Conservation (phyloP, 768 basidiomycete genomes). For the Kwoniella europaea region DNA sequence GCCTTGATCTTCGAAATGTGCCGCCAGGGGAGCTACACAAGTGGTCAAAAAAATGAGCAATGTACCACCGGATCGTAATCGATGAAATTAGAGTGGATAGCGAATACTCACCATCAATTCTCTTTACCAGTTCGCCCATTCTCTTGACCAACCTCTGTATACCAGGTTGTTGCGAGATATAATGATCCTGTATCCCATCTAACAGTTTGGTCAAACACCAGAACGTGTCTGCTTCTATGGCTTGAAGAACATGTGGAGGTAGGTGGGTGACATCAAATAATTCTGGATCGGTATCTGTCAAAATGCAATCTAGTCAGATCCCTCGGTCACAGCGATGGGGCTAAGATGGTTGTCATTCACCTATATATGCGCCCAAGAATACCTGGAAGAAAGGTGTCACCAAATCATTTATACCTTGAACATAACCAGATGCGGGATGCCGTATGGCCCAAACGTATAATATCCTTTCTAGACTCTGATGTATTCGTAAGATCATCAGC, state of each 20-base stretch:
- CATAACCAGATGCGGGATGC: slow-evolving; percentile 97
- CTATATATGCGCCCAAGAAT: slow-evolving; percentile 92
- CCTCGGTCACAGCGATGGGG: neutral
- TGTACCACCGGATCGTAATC: neutral
- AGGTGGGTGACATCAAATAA: slow-evolving; percentile 79
- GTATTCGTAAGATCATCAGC: neutral
- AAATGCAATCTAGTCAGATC: neutral
- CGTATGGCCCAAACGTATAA: slow-evolving; percentile 99
- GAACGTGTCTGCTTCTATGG: slow-evolving; percentile 95
- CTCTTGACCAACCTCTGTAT: slow-evolving; percentile 90
- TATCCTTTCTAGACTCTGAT: slow-evolving; percentile 87
- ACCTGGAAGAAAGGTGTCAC: slow-evolving; percentile 98
- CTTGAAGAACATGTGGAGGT: slow-evolving; percentile 72
- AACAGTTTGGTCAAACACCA: slow-evolving; percentile 96
- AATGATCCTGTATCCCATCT: slow-evolving; percentile 98
- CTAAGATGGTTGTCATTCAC: slow-evolving; percentile 60
- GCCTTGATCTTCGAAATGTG: slow-evolving; percentile 84
- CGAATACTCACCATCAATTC: slow-evolving; percentile 56
- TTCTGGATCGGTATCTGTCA: slow-evolving; percentile 85
- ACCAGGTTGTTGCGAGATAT: slow-evolving; percentile 94
- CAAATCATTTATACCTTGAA: slow-evolving; percentile 98
- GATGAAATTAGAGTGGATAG: neutral
- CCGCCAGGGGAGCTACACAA: slow-evolving; percentile 75
- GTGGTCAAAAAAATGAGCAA: neutral
- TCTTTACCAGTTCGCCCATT: slow-evolving; percentile 84